phyloP scores from a whole-genome alignment of 78 protist species.

The Chrysochromulina parva region DNA sequence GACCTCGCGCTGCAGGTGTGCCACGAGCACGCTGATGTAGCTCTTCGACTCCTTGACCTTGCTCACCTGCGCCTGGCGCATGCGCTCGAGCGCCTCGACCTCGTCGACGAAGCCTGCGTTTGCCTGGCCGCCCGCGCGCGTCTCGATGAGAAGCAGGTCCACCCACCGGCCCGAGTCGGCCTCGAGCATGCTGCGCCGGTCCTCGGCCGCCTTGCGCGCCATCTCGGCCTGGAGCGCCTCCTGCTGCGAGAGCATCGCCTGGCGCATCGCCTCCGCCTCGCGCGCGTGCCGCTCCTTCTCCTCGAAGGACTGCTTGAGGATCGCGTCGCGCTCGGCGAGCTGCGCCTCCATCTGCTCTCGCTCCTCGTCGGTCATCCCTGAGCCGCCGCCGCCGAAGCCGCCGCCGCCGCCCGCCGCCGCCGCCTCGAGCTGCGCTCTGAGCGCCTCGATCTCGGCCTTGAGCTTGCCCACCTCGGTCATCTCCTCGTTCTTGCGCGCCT shows the following conservation, averaged over 20 bases:
- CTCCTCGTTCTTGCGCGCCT: conserved; percentile 10
- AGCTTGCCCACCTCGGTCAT: conserved; percentile 16
- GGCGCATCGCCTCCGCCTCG: not conserved
- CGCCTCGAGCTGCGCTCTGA: not conserved
- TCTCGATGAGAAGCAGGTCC: not conserved
- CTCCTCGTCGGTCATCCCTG: not conserved
- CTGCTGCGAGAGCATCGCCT: not conserved
- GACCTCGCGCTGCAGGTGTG: not conserved
- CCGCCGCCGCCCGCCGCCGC: conserved; percentile 2
- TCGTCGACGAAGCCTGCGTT: not conserved
- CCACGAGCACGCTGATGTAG: not conserved
- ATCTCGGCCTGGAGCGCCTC: not conserved
- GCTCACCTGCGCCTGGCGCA: not conserved
- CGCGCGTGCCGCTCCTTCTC: not conserved
- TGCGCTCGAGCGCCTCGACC: not conserved
- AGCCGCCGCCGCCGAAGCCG: not conserved
- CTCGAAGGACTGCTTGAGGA: not conserved
- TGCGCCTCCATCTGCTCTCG: not conserved
- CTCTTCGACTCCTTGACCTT: not conserved
- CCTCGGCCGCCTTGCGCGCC: not conserved
- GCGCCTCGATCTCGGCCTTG: not conserved
- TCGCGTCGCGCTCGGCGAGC: not conserved
- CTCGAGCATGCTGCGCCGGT: not conserved
- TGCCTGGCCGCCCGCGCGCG: not conserved
- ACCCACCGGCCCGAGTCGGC: not conserved